These are phyloP conservation scores for Fusarium lateritium DNA, from an alignment of 2,329 filamentous ascomycete genomes.

Conservation along the genomic window DNA sequence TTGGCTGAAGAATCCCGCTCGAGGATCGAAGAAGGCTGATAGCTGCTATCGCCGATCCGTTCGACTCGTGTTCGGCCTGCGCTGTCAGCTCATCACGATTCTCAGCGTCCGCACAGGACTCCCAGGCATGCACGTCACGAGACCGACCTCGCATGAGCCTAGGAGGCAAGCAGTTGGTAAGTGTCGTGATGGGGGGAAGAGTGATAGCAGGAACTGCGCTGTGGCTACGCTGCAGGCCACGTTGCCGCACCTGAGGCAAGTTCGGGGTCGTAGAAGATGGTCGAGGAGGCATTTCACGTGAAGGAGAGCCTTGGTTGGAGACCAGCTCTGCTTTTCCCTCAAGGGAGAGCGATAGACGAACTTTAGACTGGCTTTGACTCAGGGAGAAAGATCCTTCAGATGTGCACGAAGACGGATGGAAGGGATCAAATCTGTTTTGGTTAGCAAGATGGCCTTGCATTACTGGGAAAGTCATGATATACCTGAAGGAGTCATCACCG, in stretches of 20 bases:
- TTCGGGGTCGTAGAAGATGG: slow-evolving; percentile 63
- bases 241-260: slow-evolving; percentile 63
- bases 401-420: slow-evolving; percentile 60
- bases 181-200: slow-evolving; percentile 68
- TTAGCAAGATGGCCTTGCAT: slow-evolving; percentile 15
- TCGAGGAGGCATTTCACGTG: slow-evolving; percentile 66
- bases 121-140: slow-evolving; percentile 90
- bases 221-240: slow-evolving; percentile 77
- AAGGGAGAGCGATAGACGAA: slow-evolving; percentile 86
- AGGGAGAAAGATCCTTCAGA: slow-evolving; percentile 57
- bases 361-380: slow-evolving; percentile 60
- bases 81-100: slow-evolving; percentile 82
- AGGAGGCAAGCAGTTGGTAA: slow-evolving; percentile 68
- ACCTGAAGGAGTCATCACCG: slow-evolving; percentile 64
- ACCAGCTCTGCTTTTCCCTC: slow-evolving; percentile 94
- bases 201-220: slow-evolving; percentile 75
- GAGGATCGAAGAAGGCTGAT: slow-evolving; percentile 85
- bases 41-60: slow-evolving; percentile 83
- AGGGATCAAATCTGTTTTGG: slow-evolving; percentile 59
- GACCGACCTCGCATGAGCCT: slow-evolving; percentile 79
- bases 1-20: slow-evolving; percentile 67
- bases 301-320: slow-evolving; percentile 76
- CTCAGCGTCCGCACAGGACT: slow-evolving; percentile 89
- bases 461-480: slow-evolving; percentile 39
- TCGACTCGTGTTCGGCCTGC: slow-evolving; percentile 85